Base-by-base conservation (phyloP, 2,329 filamentous ascomycete species). In the Exophiala oligosperma region DNA sequence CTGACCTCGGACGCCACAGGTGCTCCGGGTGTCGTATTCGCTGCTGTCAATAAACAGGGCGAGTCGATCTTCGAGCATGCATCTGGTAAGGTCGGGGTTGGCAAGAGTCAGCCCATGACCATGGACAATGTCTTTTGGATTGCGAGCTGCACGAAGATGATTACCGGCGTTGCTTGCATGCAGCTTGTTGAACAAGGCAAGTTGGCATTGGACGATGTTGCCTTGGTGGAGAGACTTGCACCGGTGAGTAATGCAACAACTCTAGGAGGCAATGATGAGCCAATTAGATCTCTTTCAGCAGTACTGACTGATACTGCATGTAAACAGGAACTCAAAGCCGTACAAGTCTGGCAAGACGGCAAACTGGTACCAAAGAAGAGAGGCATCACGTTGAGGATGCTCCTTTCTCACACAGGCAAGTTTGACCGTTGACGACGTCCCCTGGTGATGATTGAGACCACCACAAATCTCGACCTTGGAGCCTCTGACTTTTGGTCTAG, bases 121-220 rank as follows among this genome's bases (percentile, higher is more conserved):
- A 44, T 64, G 38, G 68, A 71, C 53, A 66, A 64, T 9, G 58
- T 69, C 12, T 69, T 71, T 67, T 84, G 79, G 80, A 74, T 85
- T 4, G 82, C 82, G 0, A 83, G 81, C 0, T 83, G 80, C 66
- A 84, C 83, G 14, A 85, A 85, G 70, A 74, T 84, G 73, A 70
- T 85, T 11, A 72, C 75, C 0, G 80, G 75, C 0, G 69, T 84
- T 12, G 80, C 81, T 0, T 77, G 74, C 48, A 83, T 86, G 80
- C 82, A 85, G 67, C 76, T 83, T 0, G 82, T 85, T 1, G 83
- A 85, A 65, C 71, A 76, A 52, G 81, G 79, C 0, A 61, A 68
- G 7, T 63, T 84, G 17, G 70, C 63, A 1, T 70, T 85, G 0
- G 82, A 85, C 51, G 77, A 83, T 57, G 72, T 70, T 0, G 71